These are phyloP conservation scores for Melanopsichium pennsylvanicum DNA, from an alignment of 1,284 basidiomycete genomes.

Conservation along the genomic window DNA sequence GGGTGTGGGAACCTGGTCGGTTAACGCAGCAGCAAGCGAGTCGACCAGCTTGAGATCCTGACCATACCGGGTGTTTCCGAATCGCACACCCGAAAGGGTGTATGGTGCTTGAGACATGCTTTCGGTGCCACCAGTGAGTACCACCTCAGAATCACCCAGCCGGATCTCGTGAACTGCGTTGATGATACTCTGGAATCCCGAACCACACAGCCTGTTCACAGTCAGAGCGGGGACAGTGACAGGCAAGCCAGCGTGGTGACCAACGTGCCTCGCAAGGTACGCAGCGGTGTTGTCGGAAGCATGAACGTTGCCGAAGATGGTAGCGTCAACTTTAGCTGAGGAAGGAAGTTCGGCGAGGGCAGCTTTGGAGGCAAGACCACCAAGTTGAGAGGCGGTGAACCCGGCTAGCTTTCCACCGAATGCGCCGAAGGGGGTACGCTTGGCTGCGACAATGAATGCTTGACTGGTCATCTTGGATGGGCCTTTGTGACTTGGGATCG, in stretches of 20 bases:
- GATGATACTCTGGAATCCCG: conserved; percentile 92
- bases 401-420: conserved; percentile 69
- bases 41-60: conserved; percentile 71
- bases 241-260: conserved; percentile 78
- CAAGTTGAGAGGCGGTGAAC: conserved; percentile 66
- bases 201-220: conserved; percentile 85
- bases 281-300: conserved; percentile 73
- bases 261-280: conserved; percentile 93
- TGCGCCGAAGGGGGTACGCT: conserved; percentile 71
- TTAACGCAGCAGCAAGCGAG: conserved; percentile 69
- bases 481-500: no score
- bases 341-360: conserved; percentile 69
- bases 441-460: conserved; percentile 67
- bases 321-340: conserved; percentile 67
- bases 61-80: conserved; percentile 67
- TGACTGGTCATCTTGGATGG: conserved; percentile 37
- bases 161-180: conserved; percentile 89
- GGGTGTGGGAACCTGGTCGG: conserved; percentile 69
- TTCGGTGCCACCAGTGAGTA: conserved; percentile 95
- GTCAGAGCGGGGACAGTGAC: conserved; percentile 70
- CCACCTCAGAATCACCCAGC: conserved; percentile 82
- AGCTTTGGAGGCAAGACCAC: conserved; percentile 69
- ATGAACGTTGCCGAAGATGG: conserved; percentile 64
- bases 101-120: conserved; percentile 92
- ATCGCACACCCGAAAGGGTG: conserved; percentile 65